Conservation (phyloP, 805 yeast genomes). For the Lachancea cidri region DNA sequence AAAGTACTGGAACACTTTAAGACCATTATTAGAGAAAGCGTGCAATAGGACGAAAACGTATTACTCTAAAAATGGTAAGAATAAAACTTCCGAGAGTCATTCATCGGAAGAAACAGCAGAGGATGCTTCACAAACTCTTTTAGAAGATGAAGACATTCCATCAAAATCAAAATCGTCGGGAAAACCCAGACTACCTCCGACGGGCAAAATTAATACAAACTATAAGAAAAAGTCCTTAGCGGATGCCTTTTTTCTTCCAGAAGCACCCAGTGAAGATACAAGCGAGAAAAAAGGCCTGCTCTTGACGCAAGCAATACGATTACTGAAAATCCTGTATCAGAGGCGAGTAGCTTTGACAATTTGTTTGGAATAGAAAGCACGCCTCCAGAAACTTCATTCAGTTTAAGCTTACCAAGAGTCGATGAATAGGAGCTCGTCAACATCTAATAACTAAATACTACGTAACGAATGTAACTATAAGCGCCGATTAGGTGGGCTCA, state of each 20-base stretch:
- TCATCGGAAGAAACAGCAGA: constrained; percentile 16
- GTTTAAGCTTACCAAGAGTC: constrained; percentile 18
- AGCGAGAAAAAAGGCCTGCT: neutral
- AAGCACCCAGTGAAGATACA: constrained; percentile 17
- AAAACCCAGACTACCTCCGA: constrained; percentile 82
- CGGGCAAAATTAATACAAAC: constrained; percentile 69
- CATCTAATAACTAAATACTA: too few species aligned
- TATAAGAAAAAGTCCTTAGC: constrained; percentile 64
- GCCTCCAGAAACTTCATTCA: constrained; percentile 15
- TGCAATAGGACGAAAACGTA: constrained; percentile 38
- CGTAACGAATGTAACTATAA: neutral
- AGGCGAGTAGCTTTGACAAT: constrained; percentile 3
- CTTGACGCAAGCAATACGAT: neutral
- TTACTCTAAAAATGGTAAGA: constrained; percentile 42
- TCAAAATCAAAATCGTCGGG: constrained; percentile 62
- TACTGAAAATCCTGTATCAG: neutral
- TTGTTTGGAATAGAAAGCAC: constrained; percentile 4
- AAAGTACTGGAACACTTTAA: constrained; percentile 45
- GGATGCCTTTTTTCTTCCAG: constrained; percentile 49
- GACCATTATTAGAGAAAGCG: constrained; percentile 46
- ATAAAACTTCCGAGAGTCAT: constrained; percentile 27
- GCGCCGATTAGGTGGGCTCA: neutral
- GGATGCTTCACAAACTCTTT: constrained; percentile 42
- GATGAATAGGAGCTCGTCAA: constrained; percentile 2
- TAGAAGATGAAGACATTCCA: constrained; percentile 85